Base-by-base conservation (phyloP, 2,329 filamentous ascomycete species). In the Colletotrichum filicis region DNA sequence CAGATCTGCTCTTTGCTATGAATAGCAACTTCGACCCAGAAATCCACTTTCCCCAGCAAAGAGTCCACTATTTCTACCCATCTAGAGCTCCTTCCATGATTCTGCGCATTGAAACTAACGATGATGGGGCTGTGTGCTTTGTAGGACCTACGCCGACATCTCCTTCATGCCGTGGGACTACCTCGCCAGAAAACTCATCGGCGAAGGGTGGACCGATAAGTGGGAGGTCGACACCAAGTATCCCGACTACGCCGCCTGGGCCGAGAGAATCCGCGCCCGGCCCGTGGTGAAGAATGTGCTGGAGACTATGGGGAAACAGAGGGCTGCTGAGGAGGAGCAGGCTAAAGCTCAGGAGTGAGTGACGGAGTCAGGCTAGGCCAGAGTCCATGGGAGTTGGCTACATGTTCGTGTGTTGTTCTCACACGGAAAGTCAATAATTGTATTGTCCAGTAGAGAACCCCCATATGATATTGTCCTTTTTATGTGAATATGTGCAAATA, bases 191-290 rank as follows among this genome's bases (percentile, higher is more conserved):
- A 28, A 12, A 14, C 37, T 76, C 49, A 61, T 77, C n/a, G 75
- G 74, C 16, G 69, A 78, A 2, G 59, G 76, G 4, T 76, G 71
- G 68, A 59, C 58, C 49, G 75, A 78, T 14, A 73, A 77, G 14
- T 74, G 74, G 16, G 76, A 79, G 9, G 75, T 79, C n/a, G 79
- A 81, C 62, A 77, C 77, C 58, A 81, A 78, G 71, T 83, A 80
- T 74, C 78, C 79, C 62, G 80, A 83, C 76, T 83, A 79, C 58
- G 70, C 49, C 22, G 80, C 79, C 3, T 84, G 82, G 82, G 77
- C 82, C 58, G 73, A 80, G 53, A 77, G 82, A 5, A 58, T 84
- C 4, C 61, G 77, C 35, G 79, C 77, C 42, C 80, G 81, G 24
- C 79, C 80, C 12, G 75, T 79, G 12, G 77, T 82, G 28, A 75